Evolutionary conservation across 805 yeast species (phyloP).

Genomic region (Pichia paraexigua): DNA sequence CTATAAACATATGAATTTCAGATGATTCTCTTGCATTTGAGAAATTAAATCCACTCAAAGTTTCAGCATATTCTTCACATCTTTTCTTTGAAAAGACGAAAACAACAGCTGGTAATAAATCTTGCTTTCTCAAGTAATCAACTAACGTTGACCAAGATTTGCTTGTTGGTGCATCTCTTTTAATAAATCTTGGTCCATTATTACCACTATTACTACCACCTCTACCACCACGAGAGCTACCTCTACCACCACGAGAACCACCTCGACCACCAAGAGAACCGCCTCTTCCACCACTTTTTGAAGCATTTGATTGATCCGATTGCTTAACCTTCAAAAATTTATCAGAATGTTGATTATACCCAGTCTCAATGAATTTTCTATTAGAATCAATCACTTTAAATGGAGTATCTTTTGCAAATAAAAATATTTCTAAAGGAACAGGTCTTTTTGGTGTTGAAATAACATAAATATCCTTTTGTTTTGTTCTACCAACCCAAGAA

Average conservation of each 20-base stretch:
- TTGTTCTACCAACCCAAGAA: slow-evolving; percentile 96
- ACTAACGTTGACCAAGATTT: slow-evolving; percentile 72
- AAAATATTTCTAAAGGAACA: slow-evolving; percentile 80
- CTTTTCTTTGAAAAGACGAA: slow-evolving; percentile 91
- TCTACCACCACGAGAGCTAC: slow-evolving; percentile 23
- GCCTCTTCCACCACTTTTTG: slow-evolving; percentile 25
- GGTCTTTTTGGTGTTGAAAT: slow-evolving; percentile 96
- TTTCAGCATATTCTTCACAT: slow-evolving; percentile 88
- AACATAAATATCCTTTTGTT: slow-evolving; percentile 91
- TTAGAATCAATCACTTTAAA: slow-evolving; percentile 68
- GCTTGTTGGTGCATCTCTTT: slow-evolving; percentile 65
- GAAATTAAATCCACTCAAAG: slow-evolving; percentile 65
- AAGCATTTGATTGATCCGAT: slow-evolving; percentile 22
- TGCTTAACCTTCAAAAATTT: slow-evolving; percentile 32
- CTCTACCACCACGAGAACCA: slow-evolving; percentile 25
- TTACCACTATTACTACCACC: slow-evolving; percentile 23
- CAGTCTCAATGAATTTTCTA: slow-evolving; percentile 58
- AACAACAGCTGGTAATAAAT: slow-evolving; percentile 82
- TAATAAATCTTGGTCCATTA: slow-evolving; percentile 31
- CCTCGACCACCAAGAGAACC: slow-evolving; percentile 29
- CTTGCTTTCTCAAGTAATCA: slow-evolving; percentile 56
- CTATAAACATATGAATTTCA: slow-evolving; percentile 89
- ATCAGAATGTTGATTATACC: slow-evolving; percentile 54
- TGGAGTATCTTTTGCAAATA: slow-evolving; percentile 74
- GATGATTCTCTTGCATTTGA: slow-evolving; percentile 81